These are phyloP conservation scores for Leavenworthia alabamica DNA, from an alignment of 345 rosid genomes.

Conservation along the genomic window DNA sequence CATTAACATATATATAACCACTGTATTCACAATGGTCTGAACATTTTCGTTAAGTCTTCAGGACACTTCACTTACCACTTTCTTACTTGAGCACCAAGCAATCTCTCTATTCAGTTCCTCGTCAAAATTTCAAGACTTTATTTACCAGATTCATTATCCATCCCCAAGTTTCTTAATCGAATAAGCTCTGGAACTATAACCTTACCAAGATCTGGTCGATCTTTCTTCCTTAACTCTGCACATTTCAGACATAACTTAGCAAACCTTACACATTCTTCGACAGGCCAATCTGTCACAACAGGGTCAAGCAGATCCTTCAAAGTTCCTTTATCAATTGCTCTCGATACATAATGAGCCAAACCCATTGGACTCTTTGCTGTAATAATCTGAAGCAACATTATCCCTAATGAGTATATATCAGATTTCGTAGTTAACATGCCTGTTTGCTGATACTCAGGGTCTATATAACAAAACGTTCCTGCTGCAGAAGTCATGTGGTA, in stretches of 20 bases:
- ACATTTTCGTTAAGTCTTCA: neutral
- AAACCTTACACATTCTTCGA: constrained; percentile 54
- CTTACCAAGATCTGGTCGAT: constrained; percentile 72
- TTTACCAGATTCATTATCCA: constrained; percentile 22
- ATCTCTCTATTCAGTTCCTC: constrained; percentile 14
- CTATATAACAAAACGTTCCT: constrained; percentile 87
- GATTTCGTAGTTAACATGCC: constrained; percentile 80
- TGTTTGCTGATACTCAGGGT: constrained; percentile 88
- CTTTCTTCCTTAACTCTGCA: constrained; percentile 72
- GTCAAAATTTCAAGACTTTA: neutral
- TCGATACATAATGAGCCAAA: constrained; percentile 62
- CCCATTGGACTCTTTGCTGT: constrained; percentile 87
- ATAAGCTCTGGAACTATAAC: constrained; percentile 65
- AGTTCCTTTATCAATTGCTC: constrained; percentile 59
- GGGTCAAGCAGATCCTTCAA: constrained; percentile 63
- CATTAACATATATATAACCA: constrained; percentile 11
- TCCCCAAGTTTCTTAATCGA: constrained; percentile 49
- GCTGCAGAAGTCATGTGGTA: constrained; percentile 90
- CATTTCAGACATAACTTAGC: constrained; percentile 60
- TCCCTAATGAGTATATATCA: constrained; percentile 72
- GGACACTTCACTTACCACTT: constrained; percentile 27
- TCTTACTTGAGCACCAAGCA: constrained; percentile 13
- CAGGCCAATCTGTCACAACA: constrained; percentile 59
- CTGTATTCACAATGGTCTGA: constrained; percentile 15
- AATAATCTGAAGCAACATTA: constrained; percentile 76